Evolutionary conservation across 139 green algal genomes (phyloP).

Genomic region (Asterochloris sp.): DNA sequence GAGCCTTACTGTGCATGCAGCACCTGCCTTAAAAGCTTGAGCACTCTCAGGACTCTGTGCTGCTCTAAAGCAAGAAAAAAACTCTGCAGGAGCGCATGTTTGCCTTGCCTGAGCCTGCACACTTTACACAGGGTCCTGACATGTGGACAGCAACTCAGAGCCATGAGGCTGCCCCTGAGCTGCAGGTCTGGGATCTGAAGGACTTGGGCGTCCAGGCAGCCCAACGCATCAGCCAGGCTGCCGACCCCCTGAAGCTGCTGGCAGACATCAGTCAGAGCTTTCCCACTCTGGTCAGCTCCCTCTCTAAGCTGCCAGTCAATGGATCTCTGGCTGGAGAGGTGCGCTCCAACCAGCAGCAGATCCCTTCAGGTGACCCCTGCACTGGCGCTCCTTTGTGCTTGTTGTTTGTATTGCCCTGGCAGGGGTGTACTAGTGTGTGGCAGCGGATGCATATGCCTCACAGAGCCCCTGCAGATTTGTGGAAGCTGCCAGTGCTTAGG

Average conservation of each 20-base stretch:
- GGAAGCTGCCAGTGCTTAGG: too few relatives aligned
- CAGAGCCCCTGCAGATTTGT: neutral
- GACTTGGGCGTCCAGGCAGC: conserved; percentile 85
- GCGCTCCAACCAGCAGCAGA: conserved; percentile 37
- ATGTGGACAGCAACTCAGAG: too few relatives aligned
- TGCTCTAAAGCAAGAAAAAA: too few relatives aligned
- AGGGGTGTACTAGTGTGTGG: neutral
- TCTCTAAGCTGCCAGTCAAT: conserved; percentile 44
- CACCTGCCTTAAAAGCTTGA: neutral
- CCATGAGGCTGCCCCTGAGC: neutral
- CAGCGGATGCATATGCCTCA: too few relatives aligned
- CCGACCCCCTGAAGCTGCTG: conserved; percentile 73
- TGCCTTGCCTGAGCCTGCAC: too few relatives aligned
- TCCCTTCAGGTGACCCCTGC: neutral
- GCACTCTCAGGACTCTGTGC: too few relatives aligned
- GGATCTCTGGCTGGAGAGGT: conserved; percentile 35
- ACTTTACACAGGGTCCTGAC: too few relatives aligned
- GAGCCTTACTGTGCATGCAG: neutral
- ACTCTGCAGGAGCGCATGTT: too few relatives aligned
- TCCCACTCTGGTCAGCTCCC: conserved; percentile 63
- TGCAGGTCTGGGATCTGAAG: conserved; percentile 80
- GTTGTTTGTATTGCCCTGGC: neutral
- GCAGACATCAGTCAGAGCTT: conserved; percentile 86
- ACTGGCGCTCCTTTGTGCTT: neutral
- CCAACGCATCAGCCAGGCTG: conserved; percentile 58